A percentile compares a stretch with the other conserved stretches of the same genome.
Conservation (phyloP, 495 filamentous ascomycete genomes). For the Aspergillus asperescens region DNA sequence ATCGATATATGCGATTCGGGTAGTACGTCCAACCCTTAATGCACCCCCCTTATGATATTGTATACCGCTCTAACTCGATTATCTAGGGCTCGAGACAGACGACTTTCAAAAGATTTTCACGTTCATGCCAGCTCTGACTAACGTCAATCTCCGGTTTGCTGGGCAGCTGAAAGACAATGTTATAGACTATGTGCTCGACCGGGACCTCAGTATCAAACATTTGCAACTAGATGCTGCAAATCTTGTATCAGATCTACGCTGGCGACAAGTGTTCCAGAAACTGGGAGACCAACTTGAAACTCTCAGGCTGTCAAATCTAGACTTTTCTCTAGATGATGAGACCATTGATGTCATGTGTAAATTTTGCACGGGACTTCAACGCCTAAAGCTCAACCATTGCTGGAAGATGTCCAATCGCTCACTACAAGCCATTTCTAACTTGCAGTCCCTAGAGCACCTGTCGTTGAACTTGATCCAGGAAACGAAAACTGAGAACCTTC, state of each 20-base stretch:
- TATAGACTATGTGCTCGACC: constrained; percentile 71
- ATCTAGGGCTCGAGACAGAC: constrained; percentile 58
- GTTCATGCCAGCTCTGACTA: constrained; percentile 59
- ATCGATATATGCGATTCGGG: constrained; percentile 78
- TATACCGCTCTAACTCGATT: constrained; percentile 12
- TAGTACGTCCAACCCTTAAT: constrained; percentile 41
- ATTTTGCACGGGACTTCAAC: constrained; percentile 58
- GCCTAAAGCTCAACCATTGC: constrained; percentile 67
- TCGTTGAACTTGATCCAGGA: constrained; percentile 58
- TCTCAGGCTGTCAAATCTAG: constrained; percentile 62
- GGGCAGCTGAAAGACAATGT: constrained; percentile 80
- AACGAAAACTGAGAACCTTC: constrained; percentile 50
- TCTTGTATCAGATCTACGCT: constrained; percentile 64
- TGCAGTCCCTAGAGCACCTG: constrained; percentile 63
- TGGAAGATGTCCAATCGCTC: constrained; percentile 43
- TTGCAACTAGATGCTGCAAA: constrained; percentile 73
- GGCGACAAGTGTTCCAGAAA: constrained; percentile 58
- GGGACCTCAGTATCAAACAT: constrained; percentile 55
- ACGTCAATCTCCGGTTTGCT: constrained; percentile 69
- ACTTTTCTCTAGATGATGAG: constrained; percentile 69
- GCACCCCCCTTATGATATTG: background rate
- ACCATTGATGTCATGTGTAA: constrained; percentile 51
- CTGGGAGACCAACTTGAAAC: constrained; percentile 58
- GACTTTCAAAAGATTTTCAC: constrained; percentile 79
- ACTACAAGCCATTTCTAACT: constrained; percentile 47